These are phyloP conservation scores for Dalechampia spathulata DNA, from an alignment of 441 rosid species.

Conservation along the genomic window DNA sequence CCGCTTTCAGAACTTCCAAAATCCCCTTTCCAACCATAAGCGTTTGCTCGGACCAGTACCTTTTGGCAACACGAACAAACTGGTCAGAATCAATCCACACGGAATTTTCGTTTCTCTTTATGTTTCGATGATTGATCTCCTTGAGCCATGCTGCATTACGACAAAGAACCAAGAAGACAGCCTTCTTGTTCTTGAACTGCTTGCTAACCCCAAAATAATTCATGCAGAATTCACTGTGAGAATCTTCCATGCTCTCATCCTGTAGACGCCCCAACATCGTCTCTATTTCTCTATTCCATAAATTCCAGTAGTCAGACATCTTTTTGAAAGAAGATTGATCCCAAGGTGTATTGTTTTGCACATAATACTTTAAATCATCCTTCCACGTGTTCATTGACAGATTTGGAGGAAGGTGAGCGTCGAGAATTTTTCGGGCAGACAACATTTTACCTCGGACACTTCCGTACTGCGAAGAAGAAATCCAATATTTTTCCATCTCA, in stretches of 20 bases:
- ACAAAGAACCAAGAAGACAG: constrained; percentile 1
- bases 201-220: constrained; percentile 7
- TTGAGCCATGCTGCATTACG: constrained; percentile 10
- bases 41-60: not conserved
- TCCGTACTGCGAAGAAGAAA: constrained; percentile 16
- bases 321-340: not conserved
- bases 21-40: not conserved
- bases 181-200: not conserved
- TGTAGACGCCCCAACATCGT: not conserved
- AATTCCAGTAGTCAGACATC: not conserved
- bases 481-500: constrained; percentile 15
- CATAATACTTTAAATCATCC: not conserved
- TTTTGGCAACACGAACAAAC: not conserved
- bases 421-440: constrained; percentile 32
- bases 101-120: not conserved
- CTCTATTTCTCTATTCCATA: not conserved
- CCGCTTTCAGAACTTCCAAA: not conserved
- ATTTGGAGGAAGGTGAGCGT: constrained; percentile 21
- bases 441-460: constrained; percentile 30
- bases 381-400: constrained; percentile 15
- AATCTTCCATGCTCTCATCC: constrained; percentile 1
- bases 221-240: constrained; percentile 7
- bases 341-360: not conserved
- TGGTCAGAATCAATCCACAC: not conserved
- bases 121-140: not conserved